Percentiles rank a stretch among this genome's conserved stretches.
These are phyloP conservation scores for Eucalyptus camaldulensis DNA, from an alignment of 345 rosid genomes.

Conservation along the genomic window DNA sequence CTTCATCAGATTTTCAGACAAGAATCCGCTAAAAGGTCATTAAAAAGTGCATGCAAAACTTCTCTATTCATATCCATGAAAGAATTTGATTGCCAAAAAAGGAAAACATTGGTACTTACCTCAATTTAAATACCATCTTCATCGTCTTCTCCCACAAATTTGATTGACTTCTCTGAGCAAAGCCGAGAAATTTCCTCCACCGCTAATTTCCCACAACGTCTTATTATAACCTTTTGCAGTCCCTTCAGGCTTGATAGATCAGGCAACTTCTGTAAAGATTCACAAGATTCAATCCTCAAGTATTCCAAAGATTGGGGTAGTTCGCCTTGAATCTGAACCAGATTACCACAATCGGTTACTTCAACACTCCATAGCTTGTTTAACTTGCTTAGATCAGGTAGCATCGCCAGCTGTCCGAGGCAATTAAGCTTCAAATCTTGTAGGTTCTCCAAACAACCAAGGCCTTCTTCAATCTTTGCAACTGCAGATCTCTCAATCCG, in stretches of 20 bases:
- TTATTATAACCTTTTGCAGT: fast-evolving
- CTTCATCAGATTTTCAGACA: not conserved
- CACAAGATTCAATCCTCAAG: fast-evolving
- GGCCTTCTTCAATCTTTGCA: not conserved
- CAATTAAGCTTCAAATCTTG: fast-evolving
- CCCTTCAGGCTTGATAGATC: not conserved
- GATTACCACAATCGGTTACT: fast-evolving
- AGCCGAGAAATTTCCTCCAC: not conserved
- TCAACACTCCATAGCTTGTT: fast-evolving
- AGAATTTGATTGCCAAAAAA: not conserved
- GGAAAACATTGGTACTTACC: not conserved
- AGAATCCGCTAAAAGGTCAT: not conserved
- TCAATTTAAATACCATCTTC: not conserved
- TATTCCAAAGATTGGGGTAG: not conserved
- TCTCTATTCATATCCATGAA: not conserved
- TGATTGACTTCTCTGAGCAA: not conserved
- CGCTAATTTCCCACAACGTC: fast-evolving
- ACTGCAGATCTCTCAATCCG: fast-evolving
- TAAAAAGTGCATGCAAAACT: not conserved
- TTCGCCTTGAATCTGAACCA: not conserved
- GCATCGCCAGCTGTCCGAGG: fast-evolving
- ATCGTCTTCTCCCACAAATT: not conserved
- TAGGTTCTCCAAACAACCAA: not conserved
- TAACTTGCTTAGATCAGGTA: not conserved
- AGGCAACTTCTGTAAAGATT: not conserved